Conservation (phyloP, 495 filamentous ascomycete species). For the Penicillium flavigenum region DNA sequence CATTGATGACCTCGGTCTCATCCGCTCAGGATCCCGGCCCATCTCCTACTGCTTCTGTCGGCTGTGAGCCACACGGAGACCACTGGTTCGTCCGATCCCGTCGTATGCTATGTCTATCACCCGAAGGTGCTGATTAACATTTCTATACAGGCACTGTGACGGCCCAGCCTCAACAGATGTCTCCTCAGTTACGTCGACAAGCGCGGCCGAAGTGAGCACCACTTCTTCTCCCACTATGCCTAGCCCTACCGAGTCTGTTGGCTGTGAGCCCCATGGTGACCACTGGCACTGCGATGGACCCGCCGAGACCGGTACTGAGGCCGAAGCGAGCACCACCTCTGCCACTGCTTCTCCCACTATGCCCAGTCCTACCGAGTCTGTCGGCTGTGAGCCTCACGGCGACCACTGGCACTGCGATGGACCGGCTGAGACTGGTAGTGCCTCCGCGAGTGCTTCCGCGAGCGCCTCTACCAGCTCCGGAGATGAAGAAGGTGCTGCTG, state of each 20-base stretch:
- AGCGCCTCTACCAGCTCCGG: background rate
- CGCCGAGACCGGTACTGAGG: slow-evolving; percentile 8
- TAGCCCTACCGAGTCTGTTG: slow-evolving; percentile 29
- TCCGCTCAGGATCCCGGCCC: slow-evolving; percentile 23
- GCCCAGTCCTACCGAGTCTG: slow-evolving; percentile 29
- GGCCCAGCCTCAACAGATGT: slow-evolving; percentile 22
- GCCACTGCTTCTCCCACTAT: slow-evolving; percentile 9
- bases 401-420: slow-evolving; percentile 36
- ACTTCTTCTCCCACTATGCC: slow-evolving; percentile 14
- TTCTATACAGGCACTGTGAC: slow-evolving; percentile 9
- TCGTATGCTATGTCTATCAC: background rate
- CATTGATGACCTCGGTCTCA: slow-evolving; percentile 20
- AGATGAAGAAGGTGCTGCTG: background rate
- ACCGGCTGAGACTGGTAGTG: slow-evolving; percentile 17
- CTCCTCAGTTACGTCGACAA: slow-evolving; percentile 6
- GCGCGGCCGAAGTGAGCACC: background rate
- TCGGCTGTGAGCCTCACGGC: slow-evolving; percentile 30
- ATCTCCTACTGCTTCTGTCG: slow-evolving; percentile 32
- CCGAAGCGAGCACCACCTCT: background rate
- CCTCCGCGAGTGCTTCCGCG: background rate
- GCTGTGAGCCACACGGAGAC: slow-evolving; percentile 35
- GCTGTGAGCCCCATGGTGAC: slow-evolving; percentile 32
- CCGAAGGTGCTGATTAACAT: background rate
- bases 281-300: slow-evolving; percentile 35
- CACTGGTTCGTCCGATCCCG: slow-evolving; percentile 29